Evolutionary conservation across 306 rosid genomes (phyloP), one percentile per base, ranked within the genome.

Genomic region (Prunus padus): DNA sequence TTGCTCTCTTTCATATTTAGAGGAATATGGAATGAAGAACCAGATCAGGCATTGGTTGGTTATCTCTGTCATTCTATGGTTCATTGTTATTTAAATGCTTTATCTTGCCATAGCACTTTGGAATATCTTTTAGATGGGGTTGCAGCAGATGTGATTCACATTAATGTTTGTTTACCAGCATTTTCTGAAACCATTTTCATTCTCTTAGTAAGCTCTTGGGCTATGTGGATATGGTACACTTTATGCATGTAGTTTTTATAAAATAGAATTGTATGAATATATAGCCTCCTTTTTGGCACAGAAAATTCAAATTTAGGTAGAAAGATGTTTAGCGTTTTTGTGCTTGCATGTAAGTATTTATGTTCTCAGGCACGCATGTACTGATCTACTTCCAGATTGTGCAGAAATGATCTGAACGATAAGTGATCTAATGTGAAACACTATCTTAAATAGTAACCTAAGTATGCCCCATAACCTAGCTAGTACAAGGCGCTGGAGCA

Each of bases 1-100:
- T 63, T 95, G 86, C 97, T 95, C 75, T 95, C 99, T 2, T 95
- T 92, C 89, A 89, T 95, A 80, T 95, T 89, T 81, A 88, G 84
- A 83, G 88, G 92, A 73, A 79, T 85, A 57, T 90, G 97, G 97
- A 90, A 84, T 76, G 99, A 95, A 90, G 97, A 92, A 87, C 81
- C 83, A 71, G 89, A 95, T 82, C 92, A 74, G 72, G 45, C 85
- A 82, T 79, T 83, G 99, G 97, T 92, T 81, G 76, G 97, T 86
- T 81, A 74, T 61, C 64, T 63, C 65, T 69, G 75, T 76, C 54
- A 57, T 15, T 76, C 60, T 51, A 37, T 40, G 73, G n/a, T 22
- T 80, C 75, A 59, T 73, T 64, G 42, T 71, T 73, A 63, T 62
- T 81, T 67, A 50, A 69, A 33, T 64, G 67, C 46, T 79, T 78